Conservation (phyloP, 345 rosid species). For the Hypericum androsaemum region DNA sequence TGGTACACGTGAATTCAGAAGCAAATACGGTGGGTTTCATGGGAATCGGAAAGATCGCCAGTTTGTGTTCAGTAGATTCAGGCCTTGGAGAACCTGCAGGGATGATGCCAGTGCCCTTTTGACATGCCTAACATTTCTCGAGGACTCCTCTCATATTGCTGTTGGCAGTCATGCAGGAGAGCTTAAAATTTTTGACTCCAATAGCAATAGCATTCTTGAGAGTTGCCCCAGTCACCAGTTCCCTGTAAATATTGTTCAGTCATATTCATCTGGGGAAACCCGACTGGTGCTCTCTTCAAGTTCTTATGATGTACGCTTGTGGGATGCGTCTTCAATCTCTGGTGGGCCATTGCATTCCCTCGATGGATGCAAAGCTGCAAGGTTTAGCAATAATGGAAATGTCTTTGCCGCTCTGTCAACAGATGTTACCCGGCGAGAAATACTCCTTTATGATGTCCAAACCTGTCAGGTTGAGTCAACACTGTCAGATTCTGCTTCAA, state of each 20-base stretch:
- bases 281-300: slow-evolving; percentile 83
- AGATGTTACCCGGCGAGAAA: slow-evolving; percentile 54
- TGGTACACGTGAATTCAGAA: slow-evolving; percentile 73
- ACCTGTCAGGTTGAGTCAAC: slow-evolving; percentile 44
- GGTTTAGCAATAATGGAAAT: slow-evolving; percentile 75
- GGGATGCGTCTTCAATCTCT: slow-evolving; percentile 69
- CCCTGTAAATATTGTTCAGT: slow-evolving; percentile 68
- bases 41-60: slow-evolving; percentile 95
- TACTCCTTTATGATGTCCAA: slow-evolving; percentile 76
- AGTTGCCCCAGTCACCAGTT: slow-evolving; percentile 67
- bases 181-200: slow-evolving; percentile 62
- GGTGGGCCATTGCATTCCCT: slow-evolving; percentile 68
- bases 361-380: slow-evolving; percentile 80
- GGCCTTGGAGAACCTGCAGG: slow-evolving; percentile 87
- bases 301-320: slow-evolving; percentile 66
- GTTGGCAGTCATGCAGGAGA: slow-evolving; percentile 87
- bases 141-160: slow-evolving; percentile 71
- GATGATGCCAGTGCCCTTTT: slow-evolving; percentile 70
- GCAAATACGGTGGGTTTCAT: slow-evolving; percentile 73
- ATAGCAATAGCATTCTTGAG: slow-evolving; percentile 57
- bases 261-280: slow-evolving; percentile 47
- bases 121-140: slow-evolving; percentile 75
- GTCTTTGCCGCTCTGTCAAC: slow-evolving; percentile 59
- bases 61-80: slow-evolving; percentile 90
- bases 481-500: slow-evolving; percentile 46